phyloP scores from a whole-genome alignment of 495 filamentous ascomycete genomes.

The Parathielavia appendiculata region DNA sequence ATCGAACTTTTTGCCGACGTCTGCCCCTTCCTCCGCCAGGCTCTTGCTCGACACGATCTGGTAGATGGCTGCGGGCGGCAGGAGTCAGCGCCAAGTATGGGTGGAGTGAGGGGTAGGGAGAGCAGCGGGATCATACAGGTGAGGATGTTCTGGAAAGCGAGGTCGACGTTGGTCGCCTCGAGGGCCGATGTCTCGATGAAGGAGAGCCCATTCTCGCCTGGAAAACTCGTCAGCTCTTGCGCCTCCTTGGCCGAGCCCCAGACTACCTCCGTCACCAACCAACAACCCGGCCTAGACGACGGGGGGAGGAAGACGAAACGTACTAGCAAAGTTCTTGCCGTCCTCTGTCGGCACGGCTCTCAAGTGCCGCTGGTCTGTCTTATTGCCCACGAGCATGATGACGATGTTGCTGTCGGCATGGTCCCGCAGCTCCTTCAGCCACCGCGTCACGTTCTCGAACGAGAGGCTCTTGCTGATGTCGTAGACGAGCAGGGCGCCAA shows the following conservation, averaged over 20 bases:
- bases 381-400: conserved; percentile 99
- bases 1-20: conserved; percentile 47
- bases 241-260: neutral
- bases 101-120: neutral
- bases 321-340: conserved; percentile 97
- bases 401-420: conserved; percentile 99
- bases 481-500: conserved; percentile 96
- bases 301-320: conserved; percentile 29
- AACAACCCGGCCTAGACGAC: too few species aligned
- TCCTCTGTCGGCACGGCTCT: conserved; percentile 97
- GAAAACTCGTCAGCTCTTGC: conserved; percentile 15
- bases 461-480: conserved; percentile 99
- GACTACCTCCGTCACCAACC: neutral
- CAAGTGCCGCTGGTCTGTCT: conserved; percentile 99
- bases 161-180: conserved; percentile 98
- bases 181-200: conserved; percentile 99
- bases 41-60: conserved; percentile 98
- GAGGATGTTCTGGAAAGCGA: conserved; percentile 99
- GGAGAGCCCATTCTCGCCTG: conserved; percentile 90
- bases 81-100: neutral
- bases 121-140: conserved; percentile 61
- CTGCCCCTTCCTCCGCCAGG: conserved; percentile 72
- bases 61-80: conserved; percentile 76
- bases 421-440: conserved; percentile 97
- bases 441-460: conserved; percentile 97